Percentiles rank a stretch among this genome's conserved stretches.
These are phyloP conservation scores for Craterostigma plantagineum DNA, from an alignment of 257 asterid species.

Conservation along the genomic window DNA sequence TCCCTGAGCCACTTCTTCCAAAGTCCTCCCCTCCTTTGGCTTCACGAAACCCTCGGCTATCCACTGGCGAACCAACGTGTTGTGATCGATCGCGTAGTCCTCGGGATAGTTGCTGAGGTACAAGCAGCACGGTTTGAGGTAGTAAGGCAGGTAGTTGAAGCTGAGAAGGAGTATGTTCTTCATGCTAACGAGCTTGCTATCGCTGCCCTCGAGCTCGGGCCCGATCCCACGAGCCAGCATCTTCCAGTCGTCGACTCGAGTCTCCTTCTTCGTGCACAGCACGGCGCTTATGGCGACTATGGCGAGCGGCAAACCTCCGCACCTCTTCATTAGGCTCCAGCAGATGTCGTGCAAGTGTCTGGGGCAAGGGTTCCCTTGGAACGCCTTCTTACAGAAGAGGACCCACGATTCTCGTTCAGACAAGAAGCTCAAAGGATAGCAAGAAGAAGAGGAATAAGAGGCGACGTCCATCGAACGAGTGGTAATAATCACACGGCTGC, in stretches of 20 bases:
- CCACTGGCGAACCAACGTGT: conserved; percentile 16
- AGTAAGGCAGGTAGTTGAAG: conserved; percentile 19
- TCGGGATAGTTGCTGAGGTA: conserved; percentile 21
- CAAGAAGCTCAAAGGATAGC: conserved; percentile 6
- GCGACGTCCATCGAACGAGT: conserved; percentile 10
- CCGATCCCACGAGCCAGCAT: conserved; percentile 16
- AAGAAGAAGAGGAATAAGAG: conserved; percentile 3
- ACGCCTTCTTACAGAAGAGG: conserved; percentile 12
- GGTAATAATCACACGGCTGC: conserved; percentile 19
- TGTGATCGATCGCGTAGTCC: conserved; percentile 14
- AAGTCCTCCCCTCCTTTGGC: conserved; percentile 12
- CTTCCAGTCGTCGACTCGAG: conserved; percentile 13
- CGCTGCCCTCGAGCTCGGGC: conserved; percentile 19
- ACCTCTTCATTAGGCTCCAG: conserved; percentile 11
- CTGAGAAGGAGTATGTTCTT: conserved; percentile 15
- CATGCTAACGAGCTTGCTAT: conserved; percentile 14
- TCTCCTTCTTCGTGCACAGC: conserved; percentile 12
- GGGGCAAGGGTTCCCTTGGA: conserved; percentile 10
- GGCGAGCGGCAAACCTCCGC: conserved; percentile 20
- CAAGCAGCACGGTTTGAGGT: conserved; percentile 19
- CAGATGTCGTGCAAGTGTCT: conserved; percentile 9
- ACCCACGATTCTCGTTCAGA: conserved; percentile 6
- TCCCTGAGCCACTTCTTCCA: conserved; percentile 21
- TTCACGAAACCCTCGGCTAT: conserved; percentile 19
- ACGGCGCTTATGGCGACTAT: conserved; percentile 14